Evolutionary conservation across 2,329 filamentous ascomycete species (phyloP).

Genomic region (Paracoccidioides lutzii): DNA sequence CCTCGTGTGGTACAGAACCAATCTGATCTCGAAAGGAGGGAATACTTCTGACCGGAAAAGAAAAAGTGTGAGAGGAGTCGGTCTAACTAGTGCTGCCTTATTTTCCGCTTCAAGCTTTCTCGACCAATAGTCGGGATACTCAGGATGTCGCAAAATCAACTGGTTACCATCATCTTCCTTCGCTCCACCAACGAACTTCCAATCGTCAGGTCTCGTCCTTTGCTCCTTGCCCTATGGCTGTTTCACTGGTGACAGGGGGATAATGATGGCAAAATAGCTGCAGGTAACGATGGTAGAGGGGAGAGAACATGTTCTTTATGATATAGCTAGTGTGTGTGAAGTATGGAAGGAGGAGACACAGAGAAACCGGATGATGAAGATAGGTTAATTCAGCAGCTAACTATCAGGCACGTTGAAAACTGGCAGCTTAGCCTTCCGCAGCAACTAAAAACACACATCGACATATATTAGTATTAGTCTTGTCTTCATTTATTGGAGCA

Average conservation of each 20-base stretch:
- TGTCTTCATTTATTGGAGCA: background rate
- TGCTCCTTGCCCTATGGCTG: background rate
- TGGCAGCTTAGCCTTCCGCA: background rate
- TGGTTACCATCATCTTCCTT: conserved; percentile 1
- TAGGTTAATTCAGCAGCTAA: background rate
- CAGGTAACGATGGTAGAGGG: background rate
- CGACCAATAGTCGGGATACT: background rate
- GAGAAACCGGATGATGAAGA: background rate
- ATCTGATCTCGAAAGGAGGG: background rate
- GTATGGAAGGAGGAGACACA: background rate
- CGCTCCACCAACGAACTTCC: conserved; percentile 2
- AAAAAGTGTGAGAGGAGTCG: conserved; percentile 1
- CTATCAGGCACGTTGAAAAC: background rate
- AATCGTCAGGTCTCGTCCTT: background rate
- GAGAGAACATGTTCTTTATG: background rate
- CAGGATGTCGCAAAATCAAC: background rate
- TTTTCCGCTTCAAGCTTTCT: background rate
- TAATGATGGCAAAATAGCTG: background rate
- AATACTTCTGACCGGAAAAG: background rate
- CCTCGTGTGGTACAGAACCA: conserved; percentile 3
- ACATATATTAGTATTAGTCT: background rate
- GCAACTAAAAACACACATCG: background rate
- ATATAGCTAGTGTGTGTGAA: background rate
- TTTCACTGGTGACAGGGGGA: background rate
- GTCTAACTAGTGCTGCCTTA: background rate